Evolutionary conservation across 345 rosid species (phyloP).

Genomic region (Linum trigynum): DNA sequence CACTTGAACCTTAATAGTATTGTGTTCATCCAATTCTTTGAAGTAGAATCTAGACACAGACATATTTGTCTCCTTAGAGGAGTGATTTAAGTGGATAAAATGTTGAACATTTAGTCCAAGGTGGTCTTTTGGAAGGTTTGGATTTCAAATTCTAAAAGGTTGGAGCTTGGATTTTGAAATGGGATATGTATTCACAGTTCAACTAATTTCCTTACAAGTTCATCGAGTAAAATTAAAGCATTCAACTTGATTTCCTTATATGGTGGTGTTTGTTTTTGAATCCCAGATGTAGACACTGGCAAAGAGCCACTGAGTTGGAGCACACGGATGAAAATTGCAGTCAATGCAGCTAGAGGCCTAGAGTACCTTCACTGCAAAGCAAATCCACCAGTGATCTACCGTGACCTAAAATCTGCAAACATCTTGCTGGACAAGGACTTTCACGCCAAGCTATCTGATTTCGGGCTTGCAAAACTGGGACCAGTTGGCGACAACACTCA

Average conservation of each 20-base stretch:
- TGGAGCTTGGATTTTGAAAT: neutral
- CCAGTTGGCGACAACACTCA: slow-evolving; percentile 97
- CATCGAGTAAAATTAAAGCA: neutral
- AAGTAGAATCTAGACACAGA: too few relatives aligned
- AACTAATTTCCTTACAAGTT: too few relatives aligned
- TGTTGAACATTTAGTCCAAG: neutral
- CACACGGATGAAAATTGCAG: slow-evolving; percentile 77
- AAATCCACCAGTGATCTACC: slow-evolving; percentile 85
- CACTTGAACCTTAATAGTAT: neutral
- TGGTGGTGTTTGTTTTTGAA: neutral
- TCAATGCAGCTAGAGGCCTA: slow-evolving; percentile 78
- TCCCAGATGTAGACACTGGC: slow-evolving; percentile 47
- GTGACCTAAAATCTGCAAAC: slow-evolving; percentile 89
- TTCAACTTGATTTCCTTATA: neutral
- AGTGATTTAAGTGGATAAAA: neutral
- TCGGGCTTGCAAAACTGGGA: slow-evolving; percentile 90
- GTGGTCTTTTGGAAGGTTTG: neutral
- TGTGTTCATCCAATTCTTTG: neutral
- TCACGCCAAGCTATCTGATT: slow-evolving; percentile 79
- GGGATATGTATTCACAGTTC: neutral
- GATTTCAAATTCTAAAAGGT: neutral
- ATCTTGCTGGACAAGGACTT: slow-evolving; percentile 72
- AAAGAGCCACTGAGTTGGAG: slow-evolving; percentile 60
- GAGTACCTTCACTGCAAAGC: slow-evolving; percentile 92
- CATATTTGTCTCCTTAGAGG: too few relatives aligned